Percentiles rank a stretch among this genome's conserved stretches.
Conservation (phyloP, 75 land plant genomes). For the Selaginella tamariscina region DNA sequence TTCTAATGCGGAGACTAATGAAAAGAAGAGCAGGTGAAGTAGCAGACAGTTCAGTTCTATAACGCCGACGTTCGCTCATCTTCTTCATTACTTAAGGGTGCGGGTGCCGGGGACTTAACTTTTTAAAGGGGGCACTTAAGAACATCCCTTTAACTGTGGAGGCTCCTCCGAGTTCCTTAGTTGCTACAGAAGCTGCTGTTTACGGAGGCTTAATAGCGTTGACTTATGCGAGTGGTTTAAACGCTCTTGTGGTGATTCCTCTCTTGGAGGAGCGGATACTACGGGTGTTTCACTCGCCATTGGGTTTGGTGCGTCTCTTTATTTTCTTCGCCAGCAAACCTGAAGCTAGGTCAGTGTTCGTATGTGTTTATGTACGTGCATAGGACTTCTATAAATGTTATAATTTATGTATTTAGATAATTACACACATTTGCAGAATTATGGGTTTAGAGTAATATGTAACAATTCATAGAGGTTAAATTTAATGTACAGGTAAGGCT, state of each 20-base stretch:
- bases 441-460: constrained; percentile 4
- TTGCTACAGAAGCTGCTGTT: constrained; percentile 68
- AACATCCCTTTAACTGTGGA: constrained; percentile 47
- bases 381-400: neutral
- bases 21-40: constrained; percentile 86
- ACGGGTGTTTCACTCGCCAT: constrained; percentile 78
- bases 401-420: neutral
- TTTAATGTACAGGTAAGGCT: constrained; percentile 61
- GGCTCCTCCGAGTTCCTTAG: constrained; percentile 36
- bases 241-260: constrained; percentile 24
- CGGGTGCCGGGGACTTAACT: constrained; percentile 37
- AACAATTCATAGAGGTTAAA: neutral
- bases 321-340: constrained; percentile 70
- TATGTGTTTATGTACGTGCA: too few species aligned
- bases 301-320: constrained; percentile 84
- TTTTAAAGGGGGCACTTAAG: constrained; percentile 43
- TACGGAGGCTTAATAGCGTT: constrained; percentile 71
- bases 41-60: constrained; percentile 52
- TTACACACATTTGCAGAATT: neutral
- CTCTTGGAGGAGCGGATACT: constrained; percentile 54
- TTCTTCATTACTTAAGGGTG: constrained; percentile 3
- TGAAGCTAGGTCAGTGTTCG: constrained; percentile 67
- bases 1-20: constrained; percentile 76
- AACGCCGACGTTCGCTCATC: constrained; percentile 68
- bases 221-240: constrained; percentile 53